A percentile compares a stretch with the other conserved stretches of the same genome.
These are phyloP conservation scores for Kodamaea restingae DNA, from an alignment of 805 yeast genomes.

Conservation along the genomic window DNA sequence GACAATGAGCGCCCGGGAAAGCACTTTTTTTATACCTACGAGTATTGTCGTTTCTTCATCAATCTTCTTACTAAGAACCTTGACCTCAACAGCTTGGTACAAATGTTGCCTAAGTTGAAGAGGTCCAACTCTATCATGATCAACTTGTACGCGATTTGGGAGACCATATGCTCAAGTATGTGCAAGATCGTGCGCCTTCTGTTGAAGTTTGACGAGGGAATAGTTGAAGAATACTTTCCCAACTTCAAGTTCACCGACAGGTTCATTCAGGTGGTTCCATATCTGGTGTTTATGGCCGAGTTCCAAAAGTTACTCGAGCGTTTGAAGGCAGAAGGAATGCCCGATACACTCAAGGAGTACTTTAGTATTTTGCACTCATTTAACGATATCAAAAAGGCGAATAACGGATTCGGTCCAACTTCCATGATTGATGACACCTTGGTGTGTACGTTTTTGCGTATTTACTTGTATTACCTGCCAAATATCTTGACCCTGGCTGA, in stretches of 20 bases:
- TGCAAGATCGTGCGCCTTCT: slow-evolving; percentile 50
- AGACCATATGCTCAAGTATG: slow-evolving; percentile 47
- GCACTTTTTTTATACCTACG: slow-evolving; percentile 73
- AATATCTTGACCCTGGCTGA: slow-evolving; percentile 23
- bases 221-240: slow-evolving; percentile 1
- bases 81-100: slow-evolving; percentile 57
- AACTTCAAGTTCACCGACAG: slow-evolving; percentile 45
- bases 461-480: slow-evolving; percentile 32
- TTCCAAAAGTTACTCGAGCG: slow-evolving; percentile 29
- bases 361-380: slow-evolving; percentile 47
- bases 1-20: slow-evolving; percentile 90
- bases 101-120: slow-evolving; percentile 69
- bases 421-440: slow-evolving; percentile 70
- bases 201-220: slow-evolving; percentile 34
- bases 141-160: slow-evolving; percentile 63
- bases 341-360: slow-evolving; percentile 34
- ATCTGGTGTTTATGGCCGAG: slow-evolving; percentile 39
- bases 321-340: slow-evolving; percentile 26
- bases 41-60: slow-evolving; percentile 63
- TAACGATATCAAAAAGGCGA: slow-evolving; percentile 62
- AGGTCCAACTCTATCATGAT: slow-evolving; percentile 76
- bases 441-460: slow-evolving; percentile 53
- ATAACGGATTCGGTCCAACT: slow-evolving; percentile 79
- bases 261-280: slow-evolving; percentile 43
- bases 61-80: slow-evolving; percentile 48